Evolutionary conservation across 2,329 filamentous ascomycete species (phyloP).

Genomic region (Clonostachys rhizophaga): DNA sequence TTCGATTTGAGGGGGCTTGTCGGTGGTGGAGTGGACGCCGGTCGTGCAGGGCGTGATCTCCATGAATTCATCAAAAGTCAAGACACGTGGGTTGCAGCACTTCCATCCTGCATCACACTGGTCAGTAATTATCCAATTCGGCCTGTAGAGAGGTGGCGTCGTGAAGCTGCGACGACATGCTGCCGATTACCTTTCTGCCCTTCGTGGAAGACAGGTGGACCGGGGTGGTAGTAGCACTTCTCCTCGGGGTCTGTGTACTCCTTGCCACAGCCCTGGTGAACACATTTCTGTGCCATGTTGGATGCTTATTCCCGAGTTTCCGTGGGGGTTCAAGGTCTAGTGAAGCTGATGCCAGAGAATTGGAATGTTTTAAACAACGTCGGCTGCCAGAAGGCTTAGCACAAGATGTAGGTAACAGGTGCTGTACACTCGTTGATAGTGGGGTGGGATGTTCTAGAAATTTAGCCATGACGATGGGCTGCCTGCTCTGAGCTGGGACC

Average conservation of each 20-base stretch:
- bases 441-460: slow-evolving; percentile 37
- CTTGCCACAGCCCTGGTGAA: slow-evolving; percentile 95
- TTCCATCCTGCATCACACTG: slow-evolving; percentile 72
- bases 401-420: no score
- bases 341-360: no score
- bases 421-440: slow-evolving; percentile 5
- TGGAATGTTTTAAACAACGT: no score
- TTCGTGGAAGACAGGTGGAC: slow-evolving; percentile 93
- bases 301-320: neutral
- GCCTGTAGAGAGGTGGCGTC: no score
- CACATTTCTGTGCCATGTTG: slow-evolving; percentile 76
- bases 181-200: slow-evolving; percentile 86
- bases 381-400: no score
- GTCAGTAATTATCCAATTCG: neutral
- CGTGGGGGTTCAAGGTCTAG: no score
- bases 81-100: slow-evolving; percentile 94
- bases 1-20: slow-evolving; percentile 58
- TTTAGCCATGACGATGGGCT: slow-evolving; percentile 4
- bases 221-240: slow-evolving; percentile 86
- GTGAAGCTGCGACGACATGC: neutral
- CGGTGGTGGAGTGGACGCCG: slow-evolving; percentile 87
- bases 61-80: slow-evolving; percentile 98
- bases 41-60: slow-evolving; percentile 86
- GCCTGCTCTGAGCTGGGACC: neutral
- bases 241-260: slow-evolving; percentile 76